A percentile compares a stretch with the other conserved stretches of the same genome.
These are phyloP conservation scores for Scorias spongiosa DNA, from an alignment of 2,329 filamentous ascomycete species.

Conservation along the genomic window DNA sequence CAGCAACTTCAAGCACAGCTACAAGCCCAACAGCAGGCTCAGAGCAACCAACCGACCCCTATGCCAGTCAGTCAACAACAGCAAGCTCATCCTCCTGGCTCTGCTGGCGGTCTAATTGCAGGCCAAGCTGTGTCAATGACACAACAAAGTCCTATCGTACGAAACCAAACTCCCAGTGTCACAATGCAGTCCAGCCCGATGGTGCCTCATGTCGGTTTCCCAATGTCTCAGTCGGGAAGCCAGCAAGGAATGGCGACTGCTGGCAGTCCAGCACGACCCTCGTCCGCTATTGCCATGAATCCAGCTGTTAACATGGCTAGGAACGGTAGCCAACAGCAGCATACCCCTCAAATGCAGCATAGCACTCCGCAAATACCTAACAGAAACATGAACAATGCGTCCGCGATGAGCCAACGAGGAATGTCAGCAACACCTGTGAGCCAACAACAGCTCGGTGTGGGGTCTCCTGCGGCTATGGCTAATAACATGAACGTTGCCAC, in stretches of 20 bases:
- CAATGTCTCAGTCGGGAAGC: constrained; percentile 45
- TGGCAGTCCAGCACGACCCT: constrained; percentile 47
- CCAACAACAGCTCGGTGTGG: constrained; percentile 19
- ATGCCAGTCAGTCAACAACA: constrained; percentile 24
- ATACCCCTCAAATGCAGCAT: constrained; percentile 24
- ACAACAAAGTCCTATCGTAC: constrained; percentile 48
- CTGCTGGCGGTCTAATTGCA: constrained; percentile 21
- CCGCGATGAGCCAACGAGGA: not conserved
- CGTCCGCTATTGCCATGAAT: constrained; percentile 43
- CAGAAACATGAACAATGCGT: constrained; percentile 10
- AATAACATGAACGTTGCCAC: constrained; percentile 11
- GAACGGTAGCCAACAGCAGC: constrained; percentile 23
- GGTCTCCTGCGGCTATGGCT: not conserved
- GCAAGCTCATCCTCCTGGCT: constrained; percentile 27
- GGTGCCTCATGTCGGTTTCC: constrained; percentile 26
- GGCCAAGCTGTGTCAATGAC: constrained; percentile 9
- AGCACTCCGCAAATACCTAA: constrained; percentile 22
- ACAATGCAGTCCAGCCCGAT: constrained; percentile 31
- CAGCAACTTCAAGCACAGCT: constrained; percentile 21
- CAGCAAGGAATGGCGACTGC: constrained; percentile 36
- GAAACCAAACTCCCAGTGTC: constrained; percentile 31
- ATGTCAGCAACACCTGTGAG: constrained; percentile 22
- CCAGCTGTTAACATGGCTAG: constrained; percentile 20
- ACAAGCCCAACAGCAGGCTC: constrained; percentile 9
- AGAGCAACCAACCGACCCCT: constrained; percentile 24